Conservation (phyloP, 179 eudicot species). For the Sideroxylon spinosum region DNA sequence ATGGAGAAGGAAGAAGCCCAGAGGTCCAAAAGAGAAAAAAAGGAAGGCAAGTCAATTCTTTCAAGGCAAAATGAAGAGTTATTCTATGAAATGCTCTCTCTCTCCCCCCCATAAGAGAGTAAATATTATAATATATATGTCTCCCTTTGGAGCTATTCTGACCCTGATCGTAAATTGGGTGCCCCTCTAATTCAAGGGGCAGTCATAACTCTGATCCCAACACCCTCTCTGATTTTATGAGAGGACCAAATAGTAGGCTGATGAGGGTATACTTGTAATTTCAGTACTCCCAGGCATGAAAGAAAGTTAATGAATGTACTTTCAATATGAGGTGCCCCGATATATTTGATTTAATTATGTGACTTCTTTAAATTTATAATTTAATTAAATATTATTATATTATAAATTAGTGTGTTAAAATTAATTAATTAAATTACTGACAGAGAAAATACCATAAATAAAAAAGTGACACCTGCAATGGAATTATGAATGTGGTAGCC, state of each 20-base stretch:
- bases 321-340: not conserved
- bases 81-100: constrained; percentile 22
- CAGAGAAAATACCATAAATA: constrained; percentile 2
- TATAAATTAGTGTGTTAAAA: constrained; percentile 9
- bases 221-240: constrained; percentile 18
- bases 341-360: not conserved
- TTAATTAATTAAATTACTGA: constrained; percentile 14
- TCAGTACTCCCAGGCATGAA: not conserved
- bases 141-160: too few species aligned
- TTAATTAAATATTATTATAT: too few species aligned
- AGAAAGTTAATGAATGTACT: too few species aligned
- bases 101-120: constrained; percentile 15
- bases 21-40: constrained; percentile 35
- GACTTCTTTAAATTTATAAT: too few species aligned
- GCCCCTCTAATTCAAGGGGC: constrained; percentile 24
- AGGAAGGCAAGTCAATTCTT: constrained; percentile 33
- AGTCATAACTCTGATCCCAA: constrained; percentile 33
- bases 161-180: constrained; percentile 22
- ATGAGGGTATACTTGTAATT: constrained; percentile 21
- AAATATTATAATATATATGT: too few species aligned
- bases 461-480: constrained; percentile 16
- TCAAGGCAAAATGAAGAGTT: constrained; percentile 43
- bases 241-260: constrained; percentile 8
- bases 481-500: not conserved
- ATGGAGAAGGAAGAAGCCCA: constrained; percentile 36